Evolutionary conservation across 106 monocot species (phyloP), one percentile per base, ranked within the genome.

Genomic region (Allium fistulosum): DNA sequence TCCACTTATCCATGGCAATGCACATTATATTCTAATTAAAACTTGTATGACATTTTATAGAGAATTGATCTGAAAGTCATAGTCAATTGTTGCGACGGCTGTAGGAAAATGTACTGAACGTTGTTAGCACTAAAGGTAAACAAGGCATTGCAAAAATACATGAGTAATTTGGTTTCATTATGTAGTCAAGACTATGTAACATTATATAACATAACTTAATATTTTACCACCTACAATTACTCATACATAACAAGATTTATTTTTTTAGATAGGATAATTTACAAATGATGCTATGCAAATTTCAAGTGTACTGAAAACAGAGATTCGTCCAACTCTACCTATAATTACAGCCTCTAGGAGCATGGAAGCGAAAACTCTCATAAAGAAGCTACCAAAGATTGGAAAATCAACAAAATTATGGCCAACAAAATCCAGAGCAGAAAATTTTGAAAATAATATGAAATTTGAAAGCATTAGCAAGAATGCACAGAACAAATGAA

Each of bases 81-180:
- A 45, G 87, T 80, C n/a, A 90, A 90, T 67, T 94, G 93, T 58
- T 94, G 93, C 13, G 90, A 94, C 8, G 90, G 89, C 8, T 94
- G 93, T 81, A 90, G 69, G 77, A 72, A 69, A 90, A 94, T 66
- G 84, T 94, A 9, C 37, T 86, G 63, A 94, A 94, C 63, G 84
- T 84, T 5, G 71, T 94, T 13, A 80, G 77, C 74, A 81, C 88
- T 13, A 79, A 89, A 86, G 93, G 88, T 86, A 74, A n/a, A n/a
- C n/a, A n/a, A n/a, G n/a, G n/a, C n/a, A n/a, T n/a, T n/a, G n/a
- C n/a, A n/a, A n/a, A n/a, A n/a, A n/a, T n/a, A n/a, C n/a, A n/a
- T n/a, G n/a, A n/a, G n/a, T n/a, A n/a, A n/a, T n/a, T n/a, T n/a
- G n/a, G n/a, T n/a, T n/a, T n/a, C n/a, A n/a, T n/a, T n/a, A n/a